phyloP scores from a whole-genome alignment of 1,284 basidiomycete genomes.

The Ganoderma sp. region DNA sequence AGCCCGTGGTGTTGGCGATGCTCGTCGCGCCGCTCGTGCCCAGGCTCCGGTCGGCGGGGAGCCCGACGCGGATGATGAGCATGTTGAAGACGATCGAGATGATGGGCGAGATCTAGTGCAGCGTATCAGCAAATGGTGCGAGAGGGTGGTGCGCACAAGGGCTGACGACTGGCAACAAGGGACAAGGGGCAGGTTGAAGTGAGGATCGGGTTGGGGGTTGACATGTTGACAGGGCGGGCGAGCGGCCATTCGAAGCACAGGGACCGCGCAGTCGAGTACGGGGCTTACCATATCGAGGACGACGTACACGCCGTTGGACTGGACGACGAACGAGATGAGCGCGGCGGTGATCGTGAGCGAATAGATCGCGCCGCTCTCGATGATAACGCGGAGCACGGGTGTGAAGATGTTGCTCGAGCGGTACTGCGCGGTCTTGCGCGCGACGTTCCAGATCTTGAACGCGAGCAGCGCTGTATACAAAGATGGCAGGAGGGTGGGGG shows the following conservation, averaged over 20 bases:
- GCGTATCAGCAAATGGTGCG: too few species aligned
- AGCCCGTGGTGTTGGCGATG: background rate
- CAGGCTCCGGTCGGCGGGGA: slow-evolving; percentile 30
- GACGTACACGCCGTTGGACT: slow-evolving; percentile 43
- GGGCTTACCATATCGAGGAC: slow-evolving; percentile 42
- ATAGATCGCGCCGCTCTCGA: slow-evolving; percentile 44
- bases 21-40: background rate
- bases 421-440: slow-evolving; percentile 32
- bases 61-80: slow-evolving; percentile 38
- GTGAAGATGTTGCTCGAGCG: slow-evolving; percentile 31
- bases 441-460: slow-evolving; percentile 38
- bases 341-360: slow-evolving; percentile 42
- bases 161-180: background rate
- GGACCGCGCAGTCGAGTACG: background rate
- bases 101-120: slow-evolving; percentile 38
- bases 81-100: slow-evolving; percentile 42
- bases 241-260: background rate
- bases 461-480: slow-evolving; percentile 34
- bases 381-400: slow-evolving; percentile 40
- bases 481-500: background rate
- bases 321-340: slow-evolving; percentile 41
- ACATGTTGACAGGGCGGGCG: background rate
- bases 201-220: too few species aligned
- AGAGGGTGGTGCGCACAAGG: too few species aligned
- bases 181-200: too few species aligned